A percentile compares a stretch with the other conserved stretches of the same genome.
phyloP scores from a whole-genome alignment of 2,329 filamentous ascomycete species.

The Paecilomyces dactylethromorphus region DNA sequence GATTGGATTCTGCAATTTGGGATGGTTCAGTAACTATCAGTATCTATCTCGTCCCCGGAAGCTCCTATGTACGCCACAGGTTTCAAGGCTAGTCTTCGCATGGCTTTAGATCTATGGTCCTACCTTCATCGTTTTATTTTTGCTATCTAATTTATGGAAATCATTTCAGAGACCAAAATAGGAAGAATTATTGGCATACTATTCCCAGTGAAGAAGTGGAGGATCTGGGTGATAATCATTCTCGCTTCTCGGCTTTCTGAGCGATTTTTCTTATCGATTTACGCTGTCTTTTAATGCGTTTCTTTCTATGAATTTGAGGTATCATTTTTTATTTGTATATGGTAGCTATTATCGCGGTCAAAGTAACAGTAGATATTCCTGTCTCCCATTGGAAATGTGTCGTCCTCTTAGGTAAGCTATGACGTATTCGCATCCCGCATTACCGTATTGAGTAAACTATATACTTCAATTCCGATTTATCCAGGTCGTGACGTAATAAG shows the following conservation, averaged over 20 bases:
- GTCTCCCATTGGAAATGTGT: too few species aligned
- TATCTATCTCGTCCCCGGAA: slow-evolving; percentile 22
- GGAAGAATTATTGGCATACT: slow-evolving; percentile 26
- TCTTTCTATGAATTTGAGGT: too few species aligned
- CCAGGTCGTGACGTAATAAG: too few species aligned
- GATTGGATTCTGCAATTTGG: slow-evolving; percentile 33
- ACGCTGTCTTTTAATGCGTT: neutral
- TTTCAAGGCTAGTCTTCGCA: slow-evolving; percentile 19
- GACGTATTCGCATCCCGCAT: too few species aligned
- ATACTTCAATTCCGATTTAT: too few species aligned
- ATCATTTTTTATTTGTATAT: too few species aligned
- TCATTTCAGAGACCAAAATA: slow-evolving; percentile 23
- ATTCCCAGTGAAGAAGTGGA: slow-evolving; percentile 28
- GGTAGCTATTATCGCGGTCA: too few species aligned
- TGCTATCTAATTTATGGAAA: slow-evolving; percentile 32
- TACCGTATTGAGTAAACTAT: too few species aligned
- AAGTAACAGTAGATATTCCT: too few species aligned
- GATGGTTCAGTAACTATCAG: slow-evolving; percentile 30
- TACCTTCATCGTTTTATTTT: slow-evolving; percentile 22
- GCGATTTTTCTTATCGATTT: neutral
- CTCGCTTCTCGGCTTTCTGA: slow-evolving; percentile 31
- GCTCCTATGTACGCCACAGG: slow-evolving; percentile 21
- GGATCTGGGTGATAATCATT: slow-evolving; percentile 35
- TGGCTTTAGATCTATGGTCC: slow-evolving; percentile 29
- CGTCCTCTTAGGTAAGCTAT: too few species aligned